Conservation (phyloP, 73 alveolate species). For the Tetrahymena elliotti region DNA sequence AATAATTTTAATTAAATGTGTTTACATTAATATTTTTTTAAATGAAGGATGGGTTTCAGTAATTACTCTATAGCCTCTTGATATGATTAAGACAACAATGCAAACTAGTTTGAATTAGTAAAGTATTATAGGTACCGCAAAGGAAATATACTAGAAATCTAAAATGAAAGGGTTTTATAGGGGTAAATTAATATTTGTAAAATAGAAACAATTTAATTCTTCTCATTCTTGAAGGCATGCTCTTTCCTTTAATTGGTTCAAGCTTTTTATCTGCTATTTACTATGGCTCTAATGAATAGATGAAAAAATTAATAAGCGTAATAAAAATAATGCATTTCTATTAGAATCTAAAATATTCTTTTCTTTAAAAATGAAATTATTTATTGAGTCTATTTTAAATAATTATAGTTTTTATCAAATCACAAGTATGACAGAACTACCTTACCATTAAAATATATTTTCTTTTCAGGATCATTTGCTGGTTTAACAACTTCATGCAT, state of each 20-base stretch:
- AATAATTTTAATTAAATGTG: too few relatives aligned
- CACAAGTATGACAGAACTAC: background rate
- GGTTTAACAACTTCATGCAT: background rate
- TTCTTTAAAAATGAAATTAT: background rate
- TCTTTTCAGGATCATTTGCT: background rate
- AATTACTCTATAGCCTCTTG: background rate
- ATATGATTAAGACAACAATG: background rate
- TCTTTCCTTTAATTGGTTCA: background rate
- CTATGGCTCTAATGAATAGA: background rate
- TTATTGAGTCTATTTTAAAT: background rate
- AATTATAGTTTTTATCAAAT: background rate
- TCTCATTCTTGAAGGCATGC: background rate
- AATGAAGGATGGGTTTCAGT: background rate
- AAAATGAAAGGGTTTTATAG: background rate
- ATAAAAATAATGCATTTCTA: background rate
- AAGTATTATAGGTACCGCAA: background rate
- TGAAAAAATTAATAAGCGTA: background rate
- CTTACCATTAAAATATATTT: background rate
- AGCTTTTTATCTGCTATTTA: background rate
- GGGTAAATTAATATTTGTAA: background rate
- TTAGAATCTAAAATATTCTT: background rate
- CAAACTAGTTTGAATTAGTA: background rate
- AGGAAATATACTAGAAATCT: background rate
- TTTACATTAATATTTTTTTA: too few relatives aligned
- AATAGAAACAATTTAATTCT: background rate